Conservation (phyloP, 164 flowering plant genomes). For the Santalum album region DNA sequence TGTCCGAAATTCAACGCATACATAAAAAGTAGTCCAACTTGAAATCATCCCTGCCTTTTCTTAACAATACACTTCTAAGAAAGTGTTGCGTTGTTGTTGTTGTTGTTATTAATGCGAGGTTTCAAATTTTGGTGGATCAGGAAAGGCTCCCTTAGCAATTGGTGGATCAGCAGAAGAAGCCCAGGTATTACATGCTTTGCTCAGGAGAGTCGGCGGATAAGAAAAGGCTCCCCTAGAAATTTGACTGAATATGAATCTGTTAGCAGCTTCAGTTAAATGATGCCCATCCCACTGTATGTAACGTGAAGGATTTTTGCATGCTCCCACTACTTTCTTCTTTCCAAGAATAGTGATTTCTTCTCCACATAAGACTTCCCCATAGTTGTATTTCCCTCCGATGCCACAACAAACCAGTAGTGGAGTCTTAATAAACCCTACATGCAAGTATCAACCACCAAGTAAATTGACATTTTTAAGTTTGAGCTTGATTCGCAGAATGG, state of each 20-base stretch:
- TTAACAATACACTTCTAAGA: no score
- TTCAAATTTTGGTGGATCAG: no score
- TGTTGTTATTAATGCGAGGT: no score
- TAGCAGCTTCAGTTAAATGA: slow-evolving; percentile 38
- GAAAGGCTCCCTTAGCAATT: no score
- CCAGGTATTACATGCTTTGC: slow-evolving; percentile 24
- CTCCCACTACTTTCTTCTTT: slow-evolving; percentile 12
- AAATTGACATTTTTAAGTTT: no score
- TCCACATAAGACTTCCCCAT: slow-evolving; percentile 18
- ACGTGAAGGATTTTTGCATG: slow-evolving; percentile 16
- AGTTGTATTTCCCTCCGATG: slow-evolving; percentile 35
- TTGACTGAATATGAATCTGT: slow-evolving; percentile 17
- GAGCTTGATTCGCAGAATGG: no score
- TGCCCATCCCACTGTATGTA: slow-evolving; percentile 32
- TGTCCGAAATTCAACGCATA: no score
- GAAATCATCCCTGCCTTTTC: no score
- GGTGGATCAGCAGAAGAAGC: no score
- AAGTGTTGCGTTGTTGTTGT: no score
- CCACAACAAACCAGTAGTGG: slow-evolving; percentile 41
- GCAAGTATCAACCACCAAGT: no score
- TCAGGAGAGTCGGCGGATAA: slow-evolving; percentile 21
- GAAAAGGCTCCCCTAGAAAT: slow-evolving; percentile 23
- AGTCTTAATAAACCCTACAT: slow-evolving; percentile 19
- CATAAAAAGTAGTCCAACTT: no score
- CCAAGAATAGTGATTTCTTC: slow-evolving; percentile 15